Conservation (phyloP, 768 basidiomycete genomes). For the Cystofilobasidium ferigula region DNA sequence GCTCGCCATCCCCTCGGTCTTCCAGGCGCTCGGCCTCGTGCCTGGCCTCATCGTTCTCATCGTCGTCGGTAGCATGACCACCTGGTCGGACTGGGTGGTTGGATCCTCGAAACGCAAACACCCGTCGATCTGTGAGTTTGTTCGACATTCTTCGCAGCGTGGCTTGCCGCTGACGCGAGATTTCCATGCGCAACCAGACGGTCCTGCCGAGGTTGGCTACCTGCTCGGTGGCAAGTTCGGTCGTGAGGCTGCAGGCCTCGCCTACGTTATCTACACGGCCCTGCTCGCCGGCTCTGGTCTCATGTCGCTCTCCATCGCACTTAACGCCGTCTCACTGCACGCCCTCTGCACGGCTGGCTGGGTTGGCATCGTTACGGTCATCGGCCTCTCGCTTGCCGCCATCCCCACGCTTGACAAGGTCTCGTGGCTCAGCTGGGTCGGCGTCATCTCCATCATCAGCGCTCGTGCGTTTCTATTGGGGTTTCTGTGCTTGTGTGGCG, state of each 20-base stretch:
- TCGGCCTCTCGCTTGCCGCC: conserved; percentile 7
- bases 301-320: not conserved
- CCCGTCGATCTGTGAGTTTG: not conserved
- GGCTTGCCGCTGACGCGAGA: no score
- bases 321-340: not conserved
- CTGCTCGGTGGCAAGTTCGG: not conserved
- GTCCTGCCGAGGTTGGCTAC: not conserved
- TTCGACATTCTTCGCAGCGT: no score
- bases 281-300: not conserved
- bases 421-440: conserved; percentile 34
- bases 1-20: not conserved
- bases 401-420: conserved; percentile 33
- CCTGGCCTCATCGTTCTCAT: conserved; percentile 8
- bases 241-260: not conserved
- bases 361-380: conserved; percentile 24
- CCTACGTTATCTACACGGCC: no score
- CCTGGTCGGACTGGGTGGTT: conserved; percentile 1
- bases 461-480: not conserved
- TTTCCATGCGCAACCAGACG: not conserved
- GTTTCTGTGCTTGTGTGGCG: not conserved
- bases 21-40: conserved; percentile 4
- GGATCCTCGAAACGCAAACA: not conserved
- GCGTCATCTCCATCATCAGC: conserved; percentile 27
- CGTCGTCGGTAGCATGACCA: not conserved
- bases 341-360: conserved; percentile 36